Evolutionary conservation across 2,329 filamentous ascomycete species (phyloP).

Genomic region (Biscogniauxia marginata): DNA sequence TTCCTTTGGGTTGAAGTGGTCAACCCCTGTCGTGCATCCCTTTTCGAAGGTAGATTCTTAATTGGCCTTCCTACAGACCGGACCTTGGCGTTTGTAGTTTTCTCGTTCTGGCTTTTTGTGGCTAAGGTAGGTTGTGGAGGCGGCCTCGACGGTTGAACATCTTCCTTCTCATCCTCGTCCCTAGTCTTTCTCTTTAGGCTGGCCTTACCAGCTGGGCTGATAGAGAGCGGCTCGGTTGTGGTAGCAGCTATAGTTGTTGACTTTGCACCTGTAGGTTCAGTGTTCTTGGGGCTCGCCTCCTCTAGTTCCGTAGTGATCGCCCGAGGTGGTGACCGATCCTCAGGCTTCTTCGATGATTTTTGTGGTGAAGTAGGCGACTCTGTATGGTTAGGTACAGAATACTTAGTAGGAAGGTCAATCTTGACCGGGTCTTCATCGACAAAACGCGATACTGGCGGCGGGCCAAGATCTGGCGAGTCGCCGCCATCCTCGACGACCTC

Average conservation of each 20-base stretch:
- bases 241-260: background rate
- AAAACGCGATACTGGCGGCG: constrained; percentile 58
- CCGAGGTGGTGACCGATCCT: background rate
- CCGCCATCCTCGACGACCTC: constrained; percentile 47
- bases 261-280: background rate
- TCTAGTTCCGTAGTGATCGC: background rate
- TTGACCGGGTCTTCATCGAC: constrained; percentile 57
- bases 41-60: constrained; percentile 45
- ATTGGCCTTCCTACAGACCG: constrained; percentile 38
- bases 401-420: constrained; percentile 45
- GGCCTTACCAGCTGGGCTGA: constrained; percentile 39
- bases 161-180: constrained; percentile 53
- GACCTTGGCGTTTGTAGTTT: constrained; percentile 30
- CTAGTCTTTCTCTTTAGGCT: constrained; percentile 59
- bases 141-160: constrained; percentile 32
- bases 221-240: constrained; percentile 11
- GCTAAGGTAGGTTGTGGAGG: constrained; percentile 26
- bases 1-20: constrained; percentile 37
- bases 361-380: background rate
- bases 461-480: constrained; percentile 68
- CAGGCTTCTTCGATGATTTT: background rate
- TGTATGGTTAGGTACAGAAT: constrained; percentile 6
- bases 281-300: background rate
- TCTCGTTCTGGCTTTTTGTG: constrained; percentile 32
- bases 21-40: constrained; percentile 38